phyloP scores from a whole-genome alignment of 208 protist genomes.

The Trypanosoma boissoni region DNA sequence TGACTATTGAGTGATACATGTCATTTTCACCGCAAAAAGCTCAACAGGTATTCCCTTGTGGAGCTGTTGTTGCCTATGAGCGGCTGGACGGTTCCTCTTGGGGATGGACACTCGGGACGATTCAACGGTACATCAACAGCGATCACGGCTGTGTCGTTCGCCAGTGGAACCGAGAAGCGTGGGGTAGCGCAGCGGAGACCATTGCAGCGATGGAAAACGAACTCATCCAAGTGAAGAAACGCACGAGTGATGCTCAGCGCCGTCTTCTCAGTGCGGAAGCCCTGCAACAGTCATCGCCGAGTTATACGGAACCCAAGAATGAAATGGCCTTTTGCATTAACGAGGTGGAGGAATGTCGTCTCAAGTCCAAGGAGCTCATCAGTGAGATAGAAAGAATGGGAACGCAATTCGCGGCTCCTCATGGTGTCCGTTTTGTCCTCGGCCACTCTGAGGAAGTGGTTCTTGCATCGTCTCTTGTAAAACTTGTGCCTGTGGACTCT shows the following conservation, averaged over 20 bases:
- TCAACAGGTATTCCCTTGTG: background rate
- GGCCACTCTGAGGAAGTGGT: conserved; percentile 6
- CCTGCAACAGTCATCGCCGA: background rate
- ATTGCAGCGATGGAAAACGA: conserved; percentile 1
- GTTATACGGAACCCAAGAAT: background rate
- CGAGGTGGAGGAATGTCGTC: conserved; percentile 11
- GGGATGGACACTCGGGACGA: conserved; percentile 22
- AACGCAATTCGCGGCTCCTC: background rate
- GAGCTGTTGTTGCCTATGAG: conserved; percentile 24
- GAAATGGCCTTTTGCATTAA: conserved; percentile 13
- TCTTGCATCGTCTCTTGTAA: conserved; percentile 18
- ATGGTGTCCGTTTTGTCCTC: conserved; percentile 3
- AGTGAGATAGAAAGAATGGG: conserved; percentile 11
- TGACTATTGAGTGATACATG: too few relatives aligned
- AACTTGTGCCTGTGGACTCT: conserved; percentile 9
- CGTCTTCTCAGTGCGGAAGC: conserved; percentile 14
- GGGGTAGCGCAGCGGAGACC: background rate
- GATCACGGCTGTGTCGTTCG: conserved; percentile 10
- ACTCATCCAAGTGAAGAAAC: conserved; percentile 5
- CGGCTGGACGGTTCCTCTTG: conserved; percentile 9
- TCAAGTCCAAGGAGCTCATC: conserved; percentile 10
- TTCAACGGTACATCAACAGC: background rate
- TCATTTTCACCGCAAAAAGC: background rate
- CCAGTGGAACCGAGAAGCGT: conserved; percentile 12
- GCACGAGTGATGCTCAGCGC: background rate